These are phyloP conservation scores for Saccharomycopsis selenospora DNA, from an alignment of 805 yeast species.

Conservation along the genomic window DNA sequence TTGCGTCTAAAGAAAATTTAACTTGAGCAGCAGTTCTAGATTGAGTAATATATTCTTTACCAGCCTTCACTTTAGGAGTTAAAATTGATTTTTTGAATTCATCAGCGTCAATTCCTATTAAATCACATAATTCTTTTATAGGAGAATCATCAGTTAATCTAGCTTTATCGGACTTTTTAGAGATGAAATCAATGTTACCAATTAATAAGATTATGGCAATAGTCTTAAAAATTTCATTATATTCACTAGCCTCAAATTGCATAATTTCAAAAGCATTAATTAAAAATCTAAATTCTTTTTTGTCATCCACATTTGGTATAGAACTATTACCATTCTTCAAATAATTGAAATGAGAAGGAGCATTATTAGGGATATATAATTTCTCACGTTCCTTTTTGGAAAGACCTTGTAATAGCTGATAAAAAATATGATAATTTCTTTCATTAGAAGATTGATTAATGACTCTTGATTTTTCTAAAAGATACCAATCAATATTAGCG, in stretches of 20 bases:
- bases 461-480: constrained; percentile 89
- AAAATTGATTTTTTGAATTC: constrained; percentile 55
- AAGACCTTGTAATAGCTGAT: constrained; percentile 78
- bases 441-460: constrained; percentile 67
- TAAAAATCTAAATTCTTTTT: constrained; percentile 55
- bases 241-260: constrained; percentile 56
- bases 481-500: constrained; percentile 91
- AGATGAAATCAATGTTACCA: constrained; percentile 74
- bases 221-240: constrained; percentile 50
- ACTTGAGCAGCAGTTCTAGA: constrained; percentile 76
- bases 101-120: constrained; percentile 55
- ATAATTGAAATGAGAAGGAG: constrained; percentile 42
- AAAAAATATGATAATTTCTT: constrained; percentile 91
- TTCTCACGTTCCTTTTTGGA: constrained; percentile 39
- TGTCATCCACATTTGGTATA: constrained; percentile 74
- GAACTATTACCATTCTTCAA: constrained; percentile 46
- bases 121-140: constrained; percentile 43
- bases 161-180: constrained; percentile 72
- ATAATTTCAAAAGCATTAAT: constrained; percentile 62
- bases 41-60: constrained; percentile 77
- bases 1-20: constrained; percentile 72
- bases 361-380: constrained; percentile 37
- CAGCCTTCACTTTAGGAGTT: constrained; percentile 84
- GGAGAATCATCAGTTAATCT: constrained; percentile 46
- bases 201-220: constrained; percentile 74